These are phyloP conservation scores for Taphrina deformans DNA, from an alignment of 1,139 yeast species.

Conservation along the genomic window DNA sequence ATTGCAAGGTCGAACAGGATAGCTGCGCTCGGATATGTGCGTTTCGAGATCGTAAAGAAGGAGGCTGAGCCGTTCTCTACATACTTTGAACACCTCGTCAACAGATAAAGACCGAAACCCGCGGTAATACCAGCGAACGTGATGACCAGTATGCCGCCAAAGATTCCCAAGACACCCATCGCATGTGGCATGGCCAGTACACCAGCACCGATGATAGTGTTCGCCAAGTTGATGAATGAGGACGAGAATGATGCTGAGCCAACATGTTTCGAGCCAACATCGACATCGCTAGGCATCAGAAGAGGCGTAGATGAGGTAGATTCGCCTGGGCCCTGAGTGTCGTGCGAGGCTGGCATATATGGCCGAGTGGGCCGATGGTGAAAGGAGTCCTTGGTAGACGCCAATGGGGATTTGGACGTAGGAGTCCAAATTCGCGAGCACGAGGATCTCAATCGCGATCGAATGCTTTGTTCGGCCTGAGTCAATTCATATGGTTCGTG, in stretches of 20 bases:
- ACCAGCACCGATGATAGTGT: slow-evolving; percentile 63
- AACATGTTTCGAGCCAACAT: slow-evolving; percentile 10
- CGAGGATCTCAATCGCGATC: too few relatives aligned
- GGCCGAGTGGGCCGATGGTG: slow-evolving; percentile 2
- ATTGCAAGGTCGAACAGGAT: slow-evolving; percentile 84
- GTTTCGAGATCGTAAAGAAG: slow-evolving; percentile 77
- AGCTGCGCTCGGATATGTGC: slow-evolving; percentile 81
- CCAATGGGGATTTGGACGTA: too few relatives aligned
- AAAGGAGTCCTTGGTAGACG: too few relatives aligned
- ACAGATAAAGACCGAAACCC: slow-evolving; percentile 75
- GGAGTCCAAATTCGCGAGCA: too few relatives aligned
- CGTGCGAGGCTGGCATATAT: slow-evolving; percentile 12
- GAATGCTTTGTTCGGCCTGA: too few relatives aligned
- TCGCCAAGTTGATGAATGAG: slow-evolving; percentile 37
- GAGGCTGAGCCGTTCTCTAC: slow-evolving; percentile 76
- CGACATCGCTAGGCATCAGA: slow-evolving; percentile 24
- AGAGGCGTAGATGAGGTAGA: slow-evolving; percentile 7
- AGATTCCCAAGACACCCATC: slow-evolving; percentile 76
- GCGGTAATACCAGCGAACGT: slow-evolving; percentile 74
- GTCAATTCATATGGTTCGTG: not conserved
- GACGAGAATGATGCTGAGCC: slow-evolving; percentile 30
- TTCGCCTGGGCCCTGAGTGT: slow-evolving; percentile 3
- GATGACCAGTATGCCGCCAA: slow-evolving; percentile 66
- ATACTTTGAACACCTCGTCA: slow-evolving; percentile 69
- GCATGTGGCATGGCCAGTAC: slow-evolving; percentile 91